Conservation (phyloP, 768 basidiomycete genomes). For the Serendipita sp. region DNA sequence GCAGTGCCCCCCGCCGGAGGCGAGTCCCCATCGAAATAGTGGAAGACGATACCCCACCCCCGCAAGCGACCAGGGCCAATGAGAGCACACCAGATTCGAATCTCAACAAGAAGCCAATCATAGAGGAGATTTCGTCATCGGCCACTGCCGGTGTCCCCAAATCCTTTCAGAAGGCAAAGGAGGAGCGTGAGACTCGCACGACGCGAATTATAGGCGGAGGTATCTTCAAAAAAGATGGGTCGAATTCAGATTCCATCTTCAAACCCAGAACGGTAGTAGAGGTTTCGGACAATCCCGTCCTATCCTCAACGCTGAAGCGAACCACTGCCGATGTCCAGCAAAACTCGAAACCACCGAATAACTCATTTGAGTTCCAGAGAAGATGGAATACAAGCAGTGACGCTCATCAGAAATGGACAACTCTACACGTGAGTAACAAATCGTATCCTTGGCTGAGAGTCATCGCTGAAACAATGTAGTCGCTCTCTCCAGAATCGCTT, state of each 20-base stretch:
- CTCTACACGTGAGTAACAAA: conserved; percentile 33
- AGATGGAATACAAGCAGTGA: conserved; percentile 35
- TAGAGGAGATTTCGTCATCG: neutral
- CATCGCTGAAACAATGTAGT: conserved; percentile 23
- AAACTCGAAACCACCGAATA: conserved; percentile 18
- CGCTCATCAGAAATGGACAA: conserved; percentile 35
- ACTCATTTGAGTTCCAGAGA: conserved; percentile 48
- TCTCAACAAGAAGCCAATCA: neutral
- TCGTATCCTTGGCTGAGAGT: too few species aligned
- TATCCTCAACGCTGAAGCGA: neutral
- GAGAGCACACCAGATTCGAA: neutral
- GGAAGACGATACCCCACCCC: neutral
- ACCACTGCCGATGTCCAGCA: neutral
- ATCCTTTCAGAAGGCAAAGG: neutral
- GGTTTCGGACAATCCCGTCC: neutral
- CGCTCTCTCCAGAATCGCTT: conserved; percentile 36
- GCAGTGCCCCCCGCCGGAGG: conserved; percentile 8
- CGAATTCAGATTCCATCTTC: neutral
- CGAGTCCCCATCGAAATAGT: conserved; percentile 14
- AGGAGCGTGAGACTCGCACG: neutral
- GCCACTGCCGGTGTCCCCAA: neutral
- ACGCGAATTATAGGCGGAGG: conserved; percentile 17
- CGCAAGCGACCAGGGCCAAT: neutral
- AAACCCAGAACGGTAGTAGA: neutral
- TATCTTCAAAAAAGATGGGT: conserved; percentile 6